Evolutionary conservation across 345 rosid genomes (phyloP).

Genomic region (Corchorus capsularis): DNA sequence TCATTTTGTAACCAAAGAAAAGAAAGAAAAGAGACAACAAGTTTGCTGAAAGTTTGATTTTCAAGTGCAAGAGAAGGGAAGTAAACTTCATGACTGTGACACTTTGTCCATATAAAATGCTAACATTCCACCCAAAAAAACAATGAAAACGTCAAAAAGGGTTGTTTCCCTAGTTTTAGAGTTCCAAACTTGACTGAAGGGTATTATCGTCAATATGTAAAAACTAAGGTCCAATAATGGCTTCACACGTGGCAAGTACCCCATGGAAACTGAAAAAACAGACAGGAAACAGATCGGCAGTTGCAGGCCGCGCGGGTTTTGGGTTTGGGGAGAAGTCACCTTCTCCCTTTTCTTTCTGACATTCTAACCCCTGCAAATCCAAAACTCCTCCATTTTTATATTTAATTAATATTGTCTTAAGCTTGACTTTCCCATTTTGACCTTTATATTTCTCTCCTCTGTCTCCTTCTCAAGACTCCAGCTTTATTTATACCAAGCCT

Average conservation of each 20-base stretch:
- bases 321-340: neutral
- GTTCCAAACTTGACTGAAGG: too few relatives aligned
- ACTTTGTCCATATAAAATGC: neutral
- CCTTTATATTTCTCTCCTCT: neutral
- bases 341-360: neutral
- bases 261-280: neutral
- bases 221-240: neutral
- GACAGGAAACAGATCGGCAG: neutral
- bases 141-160: too few relatives aligned
- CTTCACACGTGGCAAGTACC: constrained; percentile 3
- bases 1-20: neutral
- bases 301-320: neutral
- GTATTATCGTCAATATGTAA: neutral
- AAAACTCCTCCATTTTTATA: neutral
- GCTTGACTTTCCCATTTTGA: neutral
- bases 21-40: neutral
- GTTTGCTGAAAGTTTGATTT: neutral
- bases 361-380: neutral
- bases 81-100: constrained; percentile 31
- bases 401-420: too few relatives aligned
- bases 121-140: constrained; percentile 10
- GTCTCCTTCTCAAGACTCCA: neutral
- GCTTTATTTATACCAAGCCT: constrained; percentile 5
- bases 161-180: too few relatives aligned
- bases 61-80: constrained; percentile 25